Conservation (phyloP, 2,329 filamentous ascomycete genomes). For the Neofusicoccum cordaticola region DNA sequence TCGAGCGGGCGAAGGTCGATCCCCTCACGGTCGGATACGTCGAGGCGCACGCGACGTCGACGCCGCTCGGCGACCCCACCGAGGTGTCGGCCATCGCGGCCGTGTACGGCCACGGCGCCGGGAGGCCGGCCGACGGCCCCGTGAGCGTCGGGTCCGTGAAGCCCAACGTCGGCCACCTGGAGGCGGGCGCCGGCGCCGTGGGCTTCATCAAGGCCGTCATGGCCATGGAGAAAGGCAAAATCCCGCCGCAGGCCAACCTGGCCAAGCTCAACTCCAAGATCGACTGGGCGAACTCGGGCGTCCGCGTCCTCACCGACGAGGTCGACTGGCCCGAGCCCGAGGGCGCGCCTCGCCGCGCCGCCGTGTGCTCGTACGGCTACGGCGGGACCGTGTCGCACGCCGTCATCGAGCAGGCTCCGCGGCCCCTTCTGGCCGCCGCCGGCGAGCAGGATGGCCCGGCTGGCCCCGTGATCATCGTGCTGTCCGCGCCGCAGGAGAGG, state of each 20-base stretch:
- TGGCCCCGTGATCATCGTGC: slow-evolving; percentile 18
- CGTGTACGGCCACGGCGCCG: slow-evolving; percentile 18
- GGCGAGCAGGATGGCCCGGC: neutral
- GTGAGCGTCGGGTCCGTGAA: slow-evolving; percentile 29
- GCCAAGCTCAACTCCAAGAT: slow-evolving; percentile 33
- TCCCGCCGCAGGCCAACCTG: slow-evolving; percentile 37
- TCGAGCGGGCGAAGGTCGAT: slow-evolving; percentile 20
- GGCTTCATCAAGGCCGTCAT: slow-evolving; percentile 30
- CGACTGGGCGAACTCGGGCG: slow-evolving; percentile 28
- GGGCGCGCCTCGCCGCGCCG: slow-evolving; percentile 31
- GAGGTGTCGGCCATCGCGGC: slow-evolving; percentile 22
- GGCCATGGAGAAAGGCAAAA: slow-evolving; percentile 26
- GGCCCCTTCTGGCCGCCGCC: neutral
- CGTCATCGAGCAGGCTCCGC: slow-evolving; percentile 35
- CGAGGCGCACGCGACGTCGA: slow-evolving; percentile 24
- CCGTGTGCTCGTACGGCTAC: slow-evolving; percentile 49
- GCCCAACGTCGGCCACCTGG: slow-evolving; percentile 32
- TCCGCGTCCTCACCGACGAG: slow-evolving; percentile 22
- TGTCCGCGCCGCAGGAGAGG: slow-evolving; percentile 35
- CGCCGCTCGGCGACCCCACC: slow-evolving; percentile 23
- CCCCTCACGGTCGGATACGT: slow-evolving; percentile 20
- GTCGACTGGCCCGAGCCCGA: slow-evolving; percentile 21
- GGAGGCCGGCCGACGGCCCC: no score
- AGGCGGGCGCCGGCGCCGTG: slow-evolving; percentile 28
- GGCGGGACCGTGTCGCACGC: slow-evolving; percentile 44